Percentiles rank a stretch among this genome's conserved stretches.
These are phyloP conservation scores for Backusella luteola DNA, from an alignment of 192 early-diverging fungal species.

Conservation along the genomic window DNA sequence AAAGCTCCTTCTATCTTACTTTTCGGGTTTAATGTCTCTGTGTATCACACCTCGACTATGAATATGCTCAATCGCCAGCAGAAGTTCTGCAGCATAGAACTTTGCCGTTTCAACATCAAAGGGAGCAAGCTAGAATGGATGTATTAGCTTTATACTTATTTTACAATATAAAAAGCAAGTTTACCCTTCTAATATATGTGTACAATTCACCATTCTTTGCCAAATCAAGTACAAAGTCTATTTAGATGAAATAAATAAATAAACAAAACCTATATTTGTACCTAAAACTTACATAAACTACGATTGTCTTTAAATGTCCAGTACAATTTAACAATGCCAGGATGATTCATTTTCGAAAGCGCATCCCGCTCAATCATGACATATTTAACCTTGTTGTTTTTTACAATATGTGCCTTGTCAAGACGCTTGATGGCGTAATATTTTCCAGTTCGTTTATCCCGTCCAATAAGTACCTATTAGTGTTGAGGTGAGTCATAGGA, in stretches of 20 bases:
- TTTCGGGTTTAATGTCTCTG: constrained; percentile 94
- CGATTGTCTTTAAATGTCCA: constrained; percentile 94
- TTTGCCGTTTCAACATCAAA: constrained; percentile 70
- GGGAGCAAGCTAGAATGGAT: constrained; percentile 58
- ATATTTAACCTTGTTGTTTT: constrained; percentile 96
- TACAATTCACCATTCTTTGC: constrained; percentile 92
- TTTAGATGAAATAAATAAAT: not conserved
- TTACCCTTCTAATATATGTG: constrained; percentile 73
- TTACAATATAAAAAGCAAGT: no score
- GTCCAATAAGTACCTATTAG: constrained; percentile 66
- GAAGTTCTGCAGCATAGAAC: constrained; percentile 88
- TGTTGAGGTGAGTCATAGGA: not conserved
- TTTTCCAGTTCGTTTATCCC: constrained; percentile 64
- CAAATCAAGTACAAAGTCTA: constrained; percentile 89
- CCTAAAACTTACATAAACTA: constrained; percentile 64
- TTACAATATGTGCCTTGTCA: constrained; percentile 85
- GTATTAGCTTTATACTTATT: not conserved
- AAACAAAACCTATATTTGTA: not conserved
- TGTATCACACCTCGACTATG: constrained; percentile 87
- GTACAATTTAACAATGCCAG: constrained; percentile 88
- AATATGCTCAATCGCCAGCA: constrained; percentile 85
- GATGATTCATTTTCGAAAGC: constrained; percentile 81
- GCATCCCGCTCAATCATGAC: constrained; percentile 94
- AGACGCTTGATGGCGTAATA: constrained; percentile 91
- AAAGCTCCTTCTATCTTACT: constrained; percentile 44